phyloP scores from a whole-genome alignment of 345 rosid species.

The Isatis tinctoria region DNA sequence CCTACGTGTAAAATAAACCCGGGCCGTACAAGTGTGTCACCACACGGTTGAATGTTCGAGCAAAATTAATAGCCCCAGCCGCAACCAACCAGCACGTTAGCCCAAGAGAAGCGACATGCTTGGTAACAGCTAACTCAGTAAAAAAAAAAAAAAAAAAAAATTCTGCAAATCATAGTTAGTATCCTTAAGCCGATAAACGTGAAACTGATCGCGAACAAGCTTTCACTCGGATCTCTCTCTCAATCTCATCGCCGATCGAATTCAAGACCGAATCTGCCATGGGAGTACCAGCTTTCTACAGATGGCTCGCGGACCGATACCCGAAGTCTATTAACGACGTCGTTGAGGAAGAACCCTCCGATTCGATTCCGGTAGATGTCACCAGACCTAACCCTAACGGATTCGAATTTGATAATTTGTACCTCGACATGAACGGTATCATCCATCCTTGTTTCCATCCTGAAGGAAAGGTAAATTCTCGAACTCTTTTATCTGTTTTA shows the following conservation, averaged over 20 bases:
- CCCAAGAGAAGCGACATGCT: too few relatives aligned
- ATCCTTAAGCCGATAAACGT: not conserved
- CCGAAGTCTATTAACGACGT: conserved; percentile 76
- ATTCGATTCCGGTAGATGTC: conserved; percentile 48
- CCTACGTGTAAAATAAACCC: too few relatives aligned
- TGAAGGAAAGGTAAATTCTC: conserved; percentile 67
- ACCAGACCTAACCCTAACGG: conserved; percentile 92
- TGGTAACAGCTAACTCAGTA: too few relatives aligned
- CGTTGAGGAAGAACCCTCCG: conserved; percentile 65
- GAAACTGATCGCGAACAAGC: conserved; percentile 5
- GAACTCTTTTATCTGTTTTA: not conserved
- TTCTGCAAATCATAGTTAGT: not conserved
- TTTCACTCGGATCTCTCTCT: conserved; percentile 8
- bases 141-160: not conserved
- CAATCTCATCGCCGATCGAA: not conserved
- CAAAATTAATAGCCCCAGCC: too few relatives aligned
- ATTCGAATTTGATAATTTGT: conserved; percentile 79
- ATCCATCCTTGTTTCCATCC: conserved; percentile 98
- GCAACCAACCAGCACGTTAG: too few relatives aligned
- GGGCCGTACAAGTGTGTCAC: too few relatives aligned
- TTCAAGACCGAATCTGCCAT: conserved; percentile 30
- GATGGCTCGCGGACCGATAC: conserved; percentile 96
- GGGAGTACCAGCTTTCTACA: conserved; percentile 98
- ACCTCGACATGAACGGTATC: conserved; percentile 93
- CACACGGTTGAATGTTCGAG: too few relatives aligned